phyloP scores from a whole-genome alignment of 2,329 filamentous ascomycete species.

The Chaetoscypha palmicola region DNA sequence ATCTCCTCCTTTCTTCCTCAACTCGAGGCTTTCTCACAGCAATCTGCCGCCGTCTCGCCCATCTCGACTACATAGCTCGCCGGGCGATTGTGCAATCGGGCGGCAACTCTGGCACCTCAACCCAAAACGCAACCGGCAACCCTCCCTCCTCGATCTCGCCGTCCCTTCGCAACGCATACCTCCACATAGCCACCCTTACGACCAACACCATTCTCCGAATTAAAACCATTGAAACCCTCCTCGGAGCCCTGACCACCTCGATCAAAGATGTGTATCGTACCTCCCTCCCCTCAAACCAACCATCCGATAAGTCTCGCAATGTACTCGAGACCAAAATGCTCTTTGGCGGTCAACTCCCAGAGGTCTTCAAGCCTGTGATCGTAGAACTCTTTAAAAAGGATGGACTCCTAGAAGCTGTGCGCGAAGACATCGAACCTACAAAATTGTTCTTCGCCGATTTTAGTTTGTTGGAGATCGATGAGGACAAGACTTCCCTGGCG shows the following conservation, averaged over 20 bases:
- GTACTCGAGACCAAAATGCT: conserved; percentile 29
- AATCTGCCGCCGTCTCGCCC: conserved; percentile 55
- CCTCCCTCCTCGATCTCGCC: conserved; percentile 13
- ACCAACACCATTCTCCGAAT: conserved; percentile 24
- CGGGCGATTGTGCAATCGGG: conserved; percentile 24
- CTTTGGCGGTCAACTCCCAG: conserved; percentile 28
- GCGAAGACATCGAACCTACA: conserved; percentile 30
- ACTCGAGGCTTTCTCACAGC: conserved; percentile 66
- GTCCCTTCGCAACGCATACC: conserved; percentile 25
- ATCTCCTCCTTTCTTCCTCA: conserved; percentile 65
- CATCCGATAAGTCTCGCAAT: conserved; percentile 23
- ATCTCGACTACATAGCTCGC: conserved; percentile 41
- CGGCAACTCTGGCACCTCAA: conserved; percentile 6
- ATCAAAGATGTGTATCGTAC: conserved; percentile 26
- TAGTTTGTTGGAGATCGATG: conserved; percentile 27
- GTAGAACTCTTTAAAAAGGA: conserved; percentile 25
- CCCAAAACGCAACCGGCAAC: conserved; percentile 3
- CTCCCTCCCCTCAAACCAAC: conserved; percentile 14
- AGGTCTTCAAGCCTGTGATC: conserved; percentile 29
- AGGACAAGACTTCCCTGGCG: conserved; percentile 20
- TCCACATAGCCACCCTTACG: conserved; percentile 29
- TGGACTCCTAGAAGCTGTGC: conserved; percentile 22
- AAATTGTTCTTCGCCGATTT: conserved; percentile 31
- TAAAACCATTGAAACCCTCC: conserved; percentile 28
- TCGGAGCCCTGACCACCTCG: conserved; percentile 21